Evolutionary conservation across 169 alveolate genomes (phyloP).

Genomic region (Miamiensis avidus): DNA sequence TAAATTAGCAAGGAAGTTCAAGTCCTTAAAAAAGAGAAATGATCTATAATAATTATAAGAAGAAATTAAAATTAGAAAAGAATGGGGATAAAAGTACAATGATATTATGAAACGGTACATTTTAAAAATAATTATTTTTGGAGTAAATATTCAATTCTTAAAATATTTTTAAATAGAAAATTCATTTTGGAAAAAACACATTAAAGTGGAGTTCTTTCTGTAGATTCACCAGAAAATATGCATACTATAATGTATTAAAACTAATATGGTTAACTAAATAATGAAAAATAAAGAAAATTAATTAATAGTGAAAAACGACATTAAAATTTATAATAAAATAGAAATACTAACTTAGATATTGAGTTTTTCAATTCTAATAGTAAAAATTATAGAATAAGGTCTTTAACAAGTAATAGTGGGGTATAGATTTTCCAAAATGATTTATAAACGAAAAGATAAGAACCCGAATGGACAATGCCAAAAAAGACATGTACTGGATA

Average conservation of each 20-base stretch:
- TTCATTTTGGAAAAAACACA: background rate
- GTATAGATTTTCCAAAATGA: too few relatives aligned
- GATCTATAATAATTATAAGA: background rate
- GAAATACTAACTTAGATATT: background rate
- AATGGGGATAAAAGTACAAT: background rate
- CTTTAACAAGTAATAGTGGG: background rate
- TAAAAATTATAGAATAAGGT: too few relatives aligned
- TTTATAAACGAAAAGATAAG: background rate
- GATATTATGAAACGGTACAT: background rate
- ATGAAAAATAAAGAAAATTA: too few relatives aligned
- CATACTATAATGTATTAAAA: background rate
- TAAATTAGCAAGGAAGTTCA: background rate
- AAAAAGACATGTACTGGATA: too few relatives aligned
- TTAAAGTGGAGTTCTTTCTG: background rate
- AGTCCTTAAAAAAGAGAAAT: background rate
- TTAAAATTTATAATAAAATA: too few relatives aligned
- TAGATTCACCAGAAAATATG: background rate
- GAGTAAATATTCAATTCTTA: background rate
- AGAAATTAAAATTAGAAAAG: background rate
- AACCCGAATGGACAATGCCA: background rate
- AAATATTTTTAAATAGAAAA: background rate
- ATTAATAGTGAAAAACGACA: background rate
- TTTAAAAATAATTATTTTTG: too few relatives aligned
- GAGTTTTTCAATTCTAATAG: background rate
- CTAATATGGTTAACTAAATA: too few relatives aligned